phyloP scores from a whole-genome alignment of 2,329 filamentous ascomycete genomes.

The Alternaria hordeiaustralica region DNA sequence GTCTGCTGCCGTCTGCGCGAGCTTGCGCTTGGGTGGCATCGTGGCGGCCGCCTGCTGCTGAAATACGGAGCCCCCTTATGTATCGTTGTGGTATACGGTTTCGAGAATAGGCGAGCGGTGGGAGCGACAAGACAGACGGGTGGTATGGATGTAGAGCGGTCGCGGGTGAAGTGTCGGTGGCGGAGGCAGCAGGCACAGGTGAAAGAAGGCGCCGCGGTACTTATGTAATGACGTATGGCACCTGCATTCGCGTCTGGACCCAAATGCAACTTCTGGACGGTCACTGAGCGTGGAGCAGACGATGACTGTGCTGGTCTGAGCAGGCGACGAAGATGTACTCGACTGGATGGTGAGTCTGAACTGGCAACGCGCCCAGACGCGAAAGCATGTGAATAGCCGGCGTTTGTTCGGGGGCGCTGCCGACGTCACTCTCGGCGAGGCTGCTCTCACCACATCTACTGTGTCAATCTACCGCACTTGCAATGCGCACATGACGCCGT shows the following conservation, averaged over 20 bases:
- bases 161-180: background rate
- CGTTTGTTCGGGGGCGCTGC: conserved; percentile 7
- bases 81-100: background rate
- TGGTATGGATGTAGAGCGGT: background rate
- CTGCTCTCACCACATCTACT: conserved; percentile 4
- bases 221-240: conserved; percentile 20
- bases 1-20: conserved; percentile 41
- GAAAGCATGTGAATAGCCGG: conserved; percentile 31
- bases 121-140: background rate
- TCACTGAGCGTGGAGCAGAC: background rate
- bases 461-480: conserved; percentile 1
- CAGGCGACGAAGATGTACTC: background rate
- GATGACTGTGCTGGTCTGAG: background rate
- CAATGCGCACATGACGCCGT: conserved; percentile 34
- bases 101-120: background rate
- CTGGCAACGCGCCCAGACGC: conserved; percentile 12
- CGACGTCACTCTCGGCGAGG: conserved; percentile 28
- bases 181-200: background rate
- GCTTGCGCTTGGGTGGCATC: conserved; percentile 57
- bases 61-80: conserved; percentile 37
- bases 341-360: background rate
- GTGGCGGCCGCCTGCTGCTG: conserved; percentile 8
- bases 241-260: background rate
- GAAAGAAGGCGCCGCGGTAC: background rate
- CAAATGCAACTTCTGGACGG: background rate